These are phyloP conservation scores for Ustulina deusta DNA, from an alignment of 2,329 filamentous ascomycete species.

Conservation along the genomic window DNA sequence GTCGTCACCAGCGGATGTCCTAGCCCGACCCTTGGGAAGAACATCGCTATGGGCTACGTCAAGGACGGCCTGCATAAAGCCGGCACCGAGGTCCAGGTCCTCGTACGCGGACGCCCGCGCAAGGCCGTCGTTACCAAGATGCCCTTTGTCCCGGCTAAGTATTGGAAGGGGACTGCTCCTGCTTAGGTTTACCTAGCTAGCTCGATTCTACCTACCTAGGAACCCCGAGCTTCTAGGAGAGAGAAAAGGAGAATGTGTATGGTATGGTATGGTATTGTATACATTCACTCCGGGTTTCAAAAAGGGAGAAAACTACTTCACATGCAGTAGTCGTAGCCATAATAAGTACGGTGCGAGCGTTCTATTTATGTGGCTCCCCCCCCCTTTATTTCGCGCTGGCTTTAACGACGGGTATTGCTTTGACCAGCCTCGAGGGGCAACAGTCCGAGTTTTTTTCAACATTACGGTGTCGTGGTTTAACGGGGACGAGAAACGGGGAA, in stretches of 20 bases:
- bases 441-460: conserved; percentile 29
- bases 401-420: conserved; percentile 4
- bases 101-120: conserved; percentile 81
- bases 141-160: conserved; percentile 87
- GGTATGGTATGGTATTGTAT: neutral
- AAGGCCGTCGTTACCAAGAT: conserved; percentile 84
- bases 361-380: neutral
- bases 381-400: neutral
- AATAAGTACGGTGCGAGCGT: neutral
- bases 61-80: conserved; percentile 84
- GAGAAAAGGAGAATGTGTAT: neutral
- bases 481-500: conserved; percentile 11
- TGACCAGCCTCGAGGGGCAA: neutral
- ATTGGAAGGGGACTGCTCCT: conserved; percentile 65
- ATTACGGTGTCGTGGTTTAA: conserved; percentile 24
- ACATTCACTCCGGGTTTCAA: neutral
- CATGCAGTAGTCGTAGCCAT: neutral
- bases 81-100: conserved; percentile 82
- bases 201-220: neutral
- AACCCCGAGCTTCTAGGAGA: neutral
- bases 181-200: conserved; percentile 27
- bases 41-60: conserved; percentile 97
- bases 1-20: conserved; percentile 90
- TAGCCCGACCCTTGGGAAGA: conserved; percentile 85
- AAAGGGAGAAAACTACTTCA: neutral